phyloP scores from a whole-genome alignment of 805 yeast genomes.

The Blastobotrys americana region DNA sequence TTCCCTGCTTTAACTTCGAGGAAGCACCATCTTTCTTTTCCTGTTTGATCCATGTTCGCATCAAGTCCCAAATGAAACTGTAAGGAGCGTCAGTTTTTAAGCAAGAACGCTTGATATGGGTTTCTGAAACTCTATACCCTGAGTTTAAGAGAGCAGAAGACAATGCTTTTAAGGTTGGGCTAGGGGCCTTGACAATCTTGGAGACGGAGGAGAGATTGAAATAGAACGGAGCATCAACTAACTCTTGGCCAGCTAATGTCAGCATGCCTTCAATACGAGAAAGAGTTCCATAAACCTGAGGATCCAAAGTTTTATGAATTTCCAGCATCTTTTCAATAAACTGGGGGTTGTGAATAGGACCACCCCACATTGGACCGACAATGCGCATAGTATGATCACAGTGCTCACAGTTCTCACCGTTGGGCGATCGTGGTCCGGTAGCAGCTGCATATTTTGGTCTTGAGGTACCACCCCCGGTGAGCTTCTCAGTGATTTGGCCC shows the following conservation, averaged over 20 bases:
- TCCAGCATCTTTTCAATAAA: slow-evolving; percentile 60
- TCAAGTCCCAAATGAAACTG: slow-evolving; percentile 66
- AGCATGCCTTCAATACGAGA: slow-evolving; percentile 90
- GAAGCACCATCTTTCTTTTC: slow-evolving; percentile 14
- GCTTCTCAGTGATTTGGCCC: slow-evolving; percentile 44
- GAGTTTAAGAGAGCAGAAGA: slow-evolving; percentile 77
- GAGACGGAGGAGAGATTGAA: slow-evolving; percentile 73
- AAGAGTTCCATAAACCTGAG: slow-evolving; percentile 62
- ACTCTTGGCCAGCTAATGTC: slow-evolving; percentile 69
- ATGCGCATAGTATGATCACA: slow-evolving; percentile 68
- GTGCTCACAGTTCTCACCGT: slow-evolving; percentile 51
- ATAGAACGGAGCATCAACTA: slow-evolving; percentile 63
- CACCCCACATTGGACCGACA: slow-evolving; percentile 97
- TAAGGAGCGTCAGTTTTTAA: slow-evolving; percentile 89
- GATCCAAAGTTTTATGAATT: slow-evolving; percentile 44
- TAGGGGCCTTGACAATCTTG: slow-evolving; percentile 69
- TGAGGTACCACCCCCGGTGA: slow-evolving; percentile 5
- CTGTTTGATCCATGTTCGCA: slow-evolving; percentile 51
- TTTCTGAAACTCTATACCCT: slow-evolving; percentile 74
- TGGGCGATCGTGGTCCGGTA: slow-evolving; percentile 44
- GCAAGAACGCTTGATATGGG: slow-evolving; percentile 83
- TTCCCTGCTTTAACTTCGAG: slow-evolving; percentile 28
- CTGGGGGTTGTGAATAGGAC: slow-evolving; percentile 58
- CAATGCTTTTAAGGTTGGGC: slow-evolving; percentile 67
- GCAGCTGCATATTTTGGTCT: slow-evolving; percentile 50